Evolutionary conservation across 2,329 filamentous ascomycete species (phyloP).

Genomic region (Trichoderma aggressivum): DNA sequence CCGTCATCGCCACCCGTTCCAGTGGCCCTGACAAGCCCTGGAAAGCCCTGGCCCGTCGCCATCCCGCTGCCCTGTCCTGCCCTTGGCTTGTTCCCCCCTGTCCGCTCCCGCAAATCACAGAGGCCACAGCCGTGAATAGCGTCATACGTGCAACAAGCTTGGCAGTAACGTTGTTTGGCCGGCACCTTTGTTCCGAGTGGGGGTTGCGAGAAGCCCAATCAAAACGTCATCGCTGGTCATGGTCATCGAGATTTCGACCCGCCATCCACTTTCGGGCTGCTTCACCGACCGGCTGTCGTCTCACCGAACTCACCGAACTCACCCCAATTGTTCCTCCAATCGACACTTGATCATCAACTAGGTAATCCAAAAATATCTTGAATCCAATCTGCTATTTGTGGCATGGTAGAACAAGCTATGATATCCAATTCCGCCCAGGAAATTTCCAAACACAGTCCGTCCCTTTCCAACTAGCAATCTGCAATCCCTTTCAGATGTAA

Average conservation of each 20-base stretch:
- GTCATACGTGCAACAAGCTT: conserved; percentile 15
- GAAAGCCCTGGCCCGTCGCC: not conserved
- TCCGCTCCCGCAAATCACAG: conserved; percentile 1
- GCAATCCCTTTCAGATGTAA: conserved; percentile 35
- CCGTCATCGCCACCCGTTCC: conserved; percentile 3
- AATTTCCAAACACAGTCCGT: not conserved
- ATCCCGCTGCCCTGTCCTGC: not conserved
- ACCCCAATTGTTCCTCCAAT: not conserved
- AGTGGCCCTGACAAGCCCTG: not conserved
- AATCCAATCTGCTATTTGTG: not conserved
- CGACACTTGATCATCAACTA: not conserved
- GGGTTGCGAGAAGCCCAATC: not conserved
- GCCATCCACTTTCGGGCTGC: conserved; percentile 1
- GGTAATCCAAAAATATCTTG: not conserved
- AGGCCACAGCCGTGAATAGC: not conserved
- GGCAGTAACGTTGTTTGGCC: conserved; percentile 13
- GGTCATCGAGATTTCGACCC: conserved; percentile 5
- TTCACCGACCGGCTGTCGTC: not conserved
- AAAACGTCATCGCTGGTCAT: conserved; percentile 14
- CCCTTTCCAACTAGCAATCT: not conserved
- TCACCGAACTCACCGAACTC: conserved; percentile 4
- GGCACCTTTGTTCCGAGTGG: conserved; percentile 3
- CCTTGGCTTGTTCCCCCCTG: not conserved
- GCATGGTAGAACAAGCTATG: not conserved
- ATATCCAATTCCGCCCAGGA: not conserved